Evolutionary conservation across 2,329 filamentous ascomycete genomes (phyloP).

Genomic region (Chrysoporthe cubensis): DNA sequence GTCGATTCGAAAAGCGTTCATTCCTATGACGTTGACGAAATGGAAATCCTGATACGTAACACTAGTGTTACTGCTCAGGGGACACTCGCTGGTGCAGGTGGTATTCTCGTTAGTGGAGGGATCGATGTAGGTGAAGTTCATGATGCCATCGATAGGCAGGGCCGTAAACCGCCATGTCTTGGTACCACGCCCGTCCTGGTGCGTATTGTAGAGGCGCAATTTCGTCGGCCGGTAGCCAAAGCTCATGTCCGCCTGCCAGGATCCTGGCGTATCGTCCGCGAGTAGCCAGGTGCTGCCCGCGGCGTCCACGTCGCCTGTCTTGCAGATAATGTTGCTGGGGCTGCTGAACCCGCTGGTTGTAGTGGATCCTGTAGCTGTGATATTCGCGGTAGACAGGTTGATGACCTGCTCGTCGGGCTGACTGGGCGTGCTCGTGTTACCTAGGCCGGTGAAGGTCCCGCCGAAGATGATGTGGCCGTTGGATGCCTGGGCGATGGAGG

Average conservation of each 20-base stretch:
- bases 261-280: slow-evolving; percentile 73
- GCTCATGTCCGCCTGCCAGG: slow-evolving; percentile 80
- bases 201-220: slow-evolving; percentile 85
- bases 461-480: slow-evolving; percentile 91
- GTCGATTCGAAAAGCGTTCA: slow-evolving; percentile 84
- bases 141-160: slow-evolving; percentile 84
- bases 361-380: slow-evolving; percentile 68
- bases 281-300: slow-evolving; percentile 84
- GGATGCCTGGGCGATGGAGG: slow-evolving; percentile 77
- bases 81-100: slow-evolving; percentile 81
- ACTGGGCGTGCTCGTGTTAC: slow-evolving; percentile 73
- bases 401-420: slow-evolving; percentile 76
- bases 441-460: slow-evolving; percentile 84
- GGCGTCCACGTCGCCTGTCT: slow-evolving; percentile 66
- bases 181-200: slow-evolving; percentile 81
- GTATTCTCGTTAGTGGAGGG: slow-evolving; percentile 67
- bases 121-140: slow-evolving; percentile 93
- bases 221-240: slow-evolving; percentile 89
- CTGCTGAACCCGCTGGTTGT: slow-evolving; percentile 69
- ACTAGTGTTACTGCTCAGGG: slow-evolving; percentile 72
- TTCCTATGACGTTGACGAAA: slow-evolving; percentile 86
- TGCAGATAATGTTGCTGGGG: slow-evolving; percentile 82
- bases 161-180: slow-evolving; percentile 87
- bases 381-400: slow-evolving; percentile 78
- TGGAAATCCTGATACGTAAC: slow-evolving; percentile 82